These are phyloP conservation scores for Acorus gramineus DNA, from an alignment of 106 monocot species.

Conservation along the genomic window DNA sequence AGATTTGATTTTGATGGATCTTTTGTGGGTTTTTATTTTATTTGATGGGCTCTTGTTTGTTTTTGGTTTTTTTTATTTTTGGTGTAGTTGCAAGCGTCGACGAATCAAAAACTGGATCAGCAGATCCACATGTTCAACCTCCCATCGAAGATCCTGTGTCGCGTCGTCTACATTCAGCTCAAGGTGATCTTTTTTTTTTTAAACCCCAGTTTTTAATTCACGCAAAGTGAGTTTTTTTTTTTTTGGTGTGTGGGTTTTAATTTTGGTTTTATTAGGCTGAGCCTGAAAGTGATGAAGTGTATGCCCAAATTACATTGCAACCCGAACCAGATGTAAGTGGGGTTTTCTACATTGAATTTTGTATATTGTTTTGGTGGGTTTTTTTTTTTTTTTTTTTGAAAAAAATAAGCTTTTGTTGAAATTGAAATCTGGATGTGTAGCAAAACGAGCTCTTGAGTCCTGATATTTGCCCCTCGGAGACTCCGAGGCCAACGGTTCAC, in stretches of 20 bases:
- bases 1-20: background rate
- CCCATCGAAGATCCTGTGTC: background rate
- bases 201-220: background rate
- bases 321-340: conserved; percentile 59
- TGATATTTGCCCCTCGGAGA: background rate
- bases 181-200: background rate
- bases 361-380: too few relatives aligned
- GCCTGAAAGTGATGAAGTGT: conserved; percentile 79
- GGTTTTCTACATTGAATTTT: too few relatives aligned
- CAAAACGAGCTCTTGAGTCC: background rate
- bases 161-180: background rate
- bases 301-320: conserved; percentile 60
- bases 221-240: background rate
- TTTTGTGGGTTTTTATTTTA: background rate
- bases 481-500: background rate
- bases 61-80: background rate
- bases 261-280: conserved; percentile 38
- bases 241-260: background rate
- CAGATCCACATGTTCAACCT: conserved; percentile 8
- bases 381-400: too few relatives aligned
- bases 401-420: too few relatives aligned
- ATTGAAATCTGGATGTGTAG: too few relatives aligned
- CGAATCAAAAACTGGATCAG: conserved; percentile 30
- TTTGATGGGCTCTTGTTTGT: background rate
- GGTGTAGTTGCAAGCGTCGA: conserved; percentile 44